phyloP scores from a whole-genome alignment of 306 rosid species.

The Lithocarpus polystachyus region DNA sequence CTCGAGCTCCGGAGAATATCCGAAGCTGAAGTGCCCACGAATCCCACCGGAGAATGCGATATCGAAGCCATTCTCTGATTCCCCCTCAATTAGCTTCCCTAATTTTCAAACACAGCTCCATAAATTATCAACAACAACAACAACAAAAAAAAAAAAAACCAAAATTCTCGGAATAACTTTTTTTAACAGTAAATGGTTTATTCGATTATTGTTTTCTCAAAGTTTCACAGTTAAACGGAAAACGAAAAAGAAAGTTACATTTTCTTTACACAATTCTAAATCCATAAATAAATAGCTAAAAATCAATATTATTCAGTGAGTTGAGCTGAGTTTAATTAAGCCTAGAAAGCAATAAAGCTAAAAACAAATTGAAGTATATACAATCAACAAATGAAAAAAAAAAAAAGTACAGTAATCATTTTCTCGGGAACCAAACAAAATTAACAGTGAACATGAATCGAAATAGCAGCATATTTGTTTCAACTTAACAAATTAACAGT shows the following conservation, averaged over 20 bases:
- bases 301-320: conserved; percentile 18
- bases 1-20: conserved; percentile 83
- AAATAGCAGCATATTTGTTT: too few species aligned
- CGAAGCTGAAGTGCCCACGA: conserved; percentile 62
- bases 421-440: neutral
- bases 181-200: neutral
- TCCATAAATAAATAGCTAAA: neutral
- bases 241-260: neutral
- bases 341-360: neutral
- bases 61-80: conserved; percentile 58
- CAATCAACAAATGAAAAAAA: neutral
- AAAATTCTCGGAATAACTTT: conserved; percentile 10
- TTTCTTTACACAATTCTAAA: neutral
- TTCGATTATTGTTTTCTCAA: neutral
- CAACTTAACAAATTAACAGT: too few species aligned
- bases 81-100: conserved; percentile 38
- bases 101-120: conserved; percentile 19
- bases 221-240: neutral
- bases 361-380: conserved; percentile 11
- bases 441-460: neutral
- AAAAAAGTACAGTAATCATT: neutral
- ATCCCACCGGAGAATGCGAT: conserved; percentile 50
- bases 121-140: conserved; percentile 20
- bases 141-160: neutral
- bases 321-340: conserved; percentile 17